These are phyloP conservation scores for Umbilicus rupestris DNA, from an alignment of 164 flowering plant genomes.

Conservation along the genomic window DNA sequence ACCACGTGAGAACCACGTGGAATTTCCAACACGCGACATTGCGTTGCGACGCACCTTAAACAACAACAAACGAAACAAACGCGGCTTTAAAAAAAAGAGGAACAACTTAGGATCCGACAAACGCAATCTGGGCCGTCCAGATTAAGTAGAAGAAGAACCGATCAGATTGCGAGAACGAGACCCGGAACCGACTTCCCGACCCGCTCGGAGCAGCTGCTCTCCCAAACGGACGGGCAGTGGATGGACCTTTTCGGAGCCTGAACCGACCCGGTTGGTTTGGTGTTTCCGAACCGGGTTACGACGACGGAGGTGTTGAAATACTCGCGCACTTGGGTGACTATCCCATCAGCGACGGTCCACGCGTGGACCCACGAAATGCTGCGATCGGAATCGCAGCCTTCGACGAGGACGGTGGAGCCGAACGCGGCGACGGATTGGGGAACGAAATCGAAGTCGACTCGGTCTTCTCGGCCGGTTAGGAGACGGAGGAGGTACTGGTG, in stretches of 20 bases:
- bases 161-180: conserved; percentile 58
- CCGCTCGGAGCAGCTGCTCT: conserved; percentile 47
- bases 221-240: conserved; percentile 55
- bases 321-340: conserved; percentile 69
- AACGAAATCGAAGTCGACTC: conserved; percentile 16
- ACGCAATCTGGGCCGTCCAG: no score
- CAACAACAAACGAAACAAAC: not conserved
- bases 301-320: conserved; percentile 76
- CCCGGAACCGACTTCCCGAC: conserved; percentile 74
- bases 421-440: conserved; percentile 38
- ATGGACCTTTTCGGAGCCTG: conserved; percentile 13
- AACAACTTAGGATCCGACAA: not conserved
- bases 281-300: conserved; percentile 33
- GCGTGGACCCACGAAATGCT: conserved; percentile 73
- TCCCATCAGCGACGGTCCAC: conserved; percentile 66
- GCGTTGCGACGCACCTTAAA: not conserved
- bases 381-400: conserved; percentile 43
- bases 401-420: conserved; percentile 54
- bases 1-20: not conserved
- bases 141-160: not conserved
- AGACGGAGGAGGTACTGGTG: conserved; percentile 83
- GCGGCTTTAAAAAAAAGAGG: not conserved
- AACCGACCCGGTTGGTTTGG: conserved; percentile 6
- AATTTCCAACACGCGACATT: not conserved
- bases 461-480: conserved; percentile 37